Evolutionary conservation across 2,329 filamentous ascomycete genomes (phyloP), one percentile per base, ranked within the genome.

Genomic region (Scytalidium sp.): DNA sequence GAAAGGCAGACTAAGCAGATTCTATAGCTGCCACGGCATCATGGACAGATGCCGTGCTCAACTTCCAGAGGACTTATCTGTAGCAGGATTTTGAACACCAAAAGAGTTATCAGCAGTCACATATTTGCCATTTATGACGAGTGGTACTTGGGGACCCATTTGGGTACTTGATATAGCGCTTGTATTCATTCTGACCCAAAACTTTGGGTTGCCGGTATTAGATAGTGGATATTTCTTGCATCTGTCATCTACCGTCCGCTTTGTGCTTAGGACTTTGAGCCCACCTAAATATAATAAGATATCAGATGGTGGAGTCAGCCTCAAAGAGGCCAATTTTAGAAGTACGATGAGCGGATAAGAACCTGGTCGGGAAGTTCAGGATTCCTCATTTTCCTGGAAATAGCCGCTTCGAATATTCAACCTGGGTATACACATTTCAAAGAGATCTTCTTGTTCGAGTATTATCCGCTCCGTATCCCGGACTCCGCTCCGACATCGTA

Each of bases 1-100:
- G 73, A 64, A 84, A 82, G 0, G 83, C 82, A 19, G 70, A 67
- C 43, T 79, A 65, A 1, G 83, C 81, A 3, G 76, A 70, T n/a
- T 71, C 67, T n/a, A 78, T 68, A 6, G 81, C 81, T 45, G 70
- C 64, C 4, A 71, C 63, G 39, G 75, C 80, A 58, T 84, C 74
- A 8, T 73, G 66, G 43, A 74, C 62, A 0, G 75, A 75, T 20
- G 78, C 78, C 13, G 75, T 70, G 20, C 74, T 74, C 50, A 72
- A 72, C 41, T 67, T 65, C 70, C 76, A 77, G 48, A 81, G 42
- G 41, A 45, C 50, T 77, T 67, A 50, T 74, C 70, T 5, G 74
- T 74, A 8, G 67, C 62, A 3, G 82, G 81, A 47, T 70, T 77
- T 49, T 68, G 67, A 22, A 85, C 75, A 40, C 68, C 53, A 56